Percentiles rank a stretch among this genome's conserved stretches.
These are phyloP conservation scores for Chernovozyma aurita DNA, from an alignment of 1,139 yeast genomes.

Conservation along the genomic window DNA sequence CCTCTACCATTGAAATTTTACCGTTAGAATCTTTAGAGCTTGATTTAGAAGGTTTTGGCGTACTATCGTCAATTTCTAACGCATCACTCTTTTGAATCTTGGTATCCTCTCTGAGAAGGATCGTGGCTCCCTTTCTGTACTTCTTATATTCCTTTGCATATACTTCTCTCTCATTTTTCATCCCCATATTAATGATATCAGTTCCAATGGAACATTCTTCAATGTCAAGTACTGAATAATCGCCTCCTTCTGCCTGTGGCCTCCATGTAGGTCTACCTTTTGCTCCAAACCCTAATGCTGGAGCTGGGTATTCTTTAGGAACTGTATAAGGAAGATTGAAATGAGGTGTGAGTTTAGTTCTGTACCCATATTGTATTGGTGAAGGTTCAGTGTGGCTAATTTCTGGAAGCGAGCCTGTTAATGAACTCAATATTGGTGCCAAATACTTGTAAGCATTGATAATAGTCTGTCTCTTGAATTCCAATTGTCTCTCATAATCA, in stretches of 20 bases:
- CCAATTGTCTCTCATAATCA: slow-evolving; percentile 66
- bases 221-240: slow-evolving; percentile 64
- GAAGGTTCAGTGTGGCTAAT: slow-evolving; percentile 70
- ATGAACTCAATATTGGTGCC: slow-evolving; percentile 45
- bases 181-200: slow-evolving; percentile 64
- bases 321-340: slow-evolving; percentile 72
- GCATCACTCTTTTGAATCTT: slow-evolving; percentile 22
- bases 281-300: slow-evolving; percentile 85
- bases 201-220: slow-evolving; percentile 95
- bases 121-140: slow-evolving; percentile 82
- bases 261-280: slow-evolving; percentile 76
- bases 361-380: slow-evolving; percentile 69
- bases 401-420: slow-evolving; percentile 45
- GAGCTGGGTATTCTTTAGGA: slow-evolving; percentile 41
- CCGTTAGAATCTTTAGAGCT: slow-evolving; percentile 25
- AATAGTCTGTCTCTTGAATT: slow-evolving; percentile 69
- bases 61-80: slow-evolving; percentile 21
- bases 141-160: slow-evolving; percentile 46
- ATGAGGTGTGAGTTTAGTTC: slow-evolving; percentile 95
- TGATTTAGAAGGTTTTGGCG: slow-evolving; percentile 13
- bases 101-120: slow-evolving; percentile 77
- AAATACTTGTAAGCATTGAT: slow-evolving; percentile 77
- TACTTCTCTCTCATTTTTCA: slow-evolving; percentile 62
- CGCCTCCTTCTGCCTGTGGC: slow-evolving; percentile 45
- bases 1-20: slow-evolving; percentile 19